Percentiles rank a stretch among this genome's conserved stretches.
phyloP scores from a whole-genome alignment of 1,139 yeast genomes.

The Hansenula sp. region DNA sequence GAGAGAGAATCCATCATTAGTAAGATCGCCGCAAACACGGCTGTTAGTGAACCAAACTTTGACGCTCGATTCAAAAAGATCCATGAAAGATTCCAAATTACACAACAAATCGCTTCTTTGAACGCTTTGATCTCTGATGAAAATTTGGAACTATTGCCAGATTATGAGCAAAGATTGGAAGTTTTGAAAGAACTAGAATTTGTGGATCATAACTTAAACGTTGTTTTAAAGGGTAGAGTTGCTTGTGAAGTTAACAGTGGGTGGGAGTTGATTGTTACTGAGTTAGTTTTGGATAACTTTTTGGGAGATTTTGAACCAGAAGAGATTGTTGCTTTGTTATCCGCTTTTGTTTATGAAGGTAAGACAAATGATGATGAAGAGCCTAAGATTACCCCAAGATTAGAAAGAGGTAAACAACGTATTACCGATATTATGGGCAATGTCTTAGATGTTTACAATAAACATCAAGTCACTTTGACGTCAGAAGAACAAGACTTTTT shows the following conservation, averaged over 20 bases:
- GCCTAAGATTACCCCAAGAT: slow-evolving; percentile 69
- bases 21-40: slow-evolving; percentile 31
- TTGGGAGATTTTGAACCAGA: slow-evolving; percentile 92
- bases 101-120: slow-evolving; percentile 50
- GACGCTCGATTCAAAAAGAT: slow-evolving; percentile 44
- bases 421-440: slow-evolving; percentile 69
- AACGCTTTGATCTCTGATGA: slow-evolving; percentile 74
- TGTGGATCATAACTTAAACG: slow-evolving; percentile 73
- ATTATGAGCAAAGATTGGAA: slow-evolving; percentile 82
- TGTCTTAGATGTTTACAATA: slow-evolving; percentile 58
- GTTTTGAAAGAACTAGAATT: slow-evolving; percentile 74
- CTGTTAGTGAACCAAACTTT: slow-evolving; percentile 39
- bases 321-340: slow-evolving; percentile 88
- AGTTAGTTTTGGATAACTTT: slow-evolving; percentile 84
- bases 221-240: slow-evolving; percentile 79
- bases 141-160: slow-evolving; percentile 86
- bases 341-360: slow-evolving; percentile 93
- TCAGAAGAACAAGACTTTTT: slow-evolving; percentile 83
- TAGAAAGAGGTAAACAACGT: slow-evolving; percentile 71
- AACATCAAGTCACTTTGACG: slow-evolving; percentile 71
- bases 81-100: slow-evolving; percentile 42
- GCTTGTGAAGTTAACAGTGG: slow-evolving; percentile 88
- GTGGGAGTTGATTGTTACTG: slow-evolving; percentile 87
- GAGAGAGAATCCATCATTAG: slow-evolving; percentile 40
- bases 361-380: slow-evolving; percentile 54